phyloP scores from a whole-genome alignment of 768 basidiomycete species.

The Russula griseocarnosa region DNA sequence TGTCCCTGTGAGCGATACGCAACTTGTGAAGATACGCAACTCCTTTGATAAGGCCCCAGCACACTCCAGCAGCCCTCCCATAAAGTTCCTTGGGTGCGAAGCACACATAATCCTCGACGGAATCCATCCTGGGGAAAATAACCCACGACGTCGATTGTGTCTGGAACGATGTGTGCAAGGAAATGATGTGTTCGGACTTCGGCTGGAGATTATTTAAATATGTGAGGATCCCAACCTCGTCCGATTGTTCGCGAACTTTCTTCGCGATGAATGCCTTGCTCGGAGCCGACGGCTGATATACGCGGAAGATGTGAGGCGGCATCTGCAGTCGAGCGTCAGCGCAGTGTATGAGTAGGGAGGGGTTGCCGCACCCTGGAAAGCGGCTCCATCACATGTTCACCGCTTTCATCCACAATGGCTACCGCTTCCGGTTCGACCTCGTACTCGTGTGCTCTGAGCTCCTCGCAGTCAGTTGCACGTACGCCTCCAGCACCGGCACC shows the following conservation, averaged over 20 bases:
- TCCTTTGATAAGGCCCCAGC: slow-evolving; percentile 1
- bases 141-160: background rate
- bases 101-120: background rate
- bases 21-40: background rate
- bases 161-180: background rate
- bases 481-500: background rate
- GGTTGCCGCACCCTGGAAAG: background rate
- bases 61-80: background rate
- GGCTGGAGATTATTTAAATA: background rate
- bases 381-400: background rate
- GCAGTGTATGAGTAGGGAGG: background rate
- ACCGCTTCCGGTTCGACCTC: background rate
- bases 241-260: background rate
- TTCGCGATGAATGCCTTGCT: background rate
- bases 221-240: background rate
- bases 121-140: background rate
- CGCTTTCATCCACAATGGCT: background rate
- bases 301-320: background rate
- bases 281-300: background rate
- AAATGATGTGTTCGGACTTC: background rate
- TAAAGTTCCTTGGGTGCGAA: background rate
- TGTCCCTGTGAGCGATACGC: background rate
- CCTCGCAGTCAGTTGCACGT: background rate
- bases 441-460: background rate
- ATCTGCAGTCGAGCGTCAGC: background rate